Evolutionary conservation across 768 basidiomycete species (phyloP), one percentile per base, ranked within the genome.

Genomic region (Boletus subcaerulescens): DNA sequence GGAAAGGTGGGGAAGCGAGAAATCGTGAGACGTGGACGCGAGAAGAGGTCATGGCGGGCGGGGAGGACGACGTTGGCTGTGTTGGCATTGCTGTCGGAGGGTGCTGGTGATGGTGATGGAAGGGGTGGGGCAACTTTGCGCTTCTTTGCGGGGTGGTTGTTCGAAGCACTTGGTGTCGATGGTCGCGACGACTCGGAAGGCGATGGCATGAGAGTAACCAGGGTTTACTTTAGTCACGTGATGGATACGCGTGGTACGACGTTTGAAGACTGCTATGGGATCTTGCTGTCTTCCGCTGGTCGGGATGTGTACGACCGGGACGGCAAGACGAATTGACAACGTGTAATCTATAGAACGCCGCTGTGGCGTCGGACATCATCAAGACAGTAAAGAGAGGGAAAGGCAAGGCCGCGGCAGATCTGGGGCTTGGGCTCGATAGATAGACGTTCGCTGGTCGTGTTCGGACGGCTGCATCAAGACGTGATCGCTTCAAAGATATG

Each of bases 1-100:
- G 82, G 66, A 68, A 92, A 91, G 2, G 75, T 72, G 2, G 90
- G 90, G 26, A 84, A 86, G 24, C 90, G 86, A 48, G 88, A 89
- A 58, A 90, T 82, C 33, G 82, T 81, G 39, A 91, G 82, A 47
- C 83, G 83, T 2, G 85, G 86, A 24, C 89, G 80, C 5, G 83
- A 79, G 47, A 82, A 81, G 58, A 90, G 80, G 70, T 90, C 87
- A 56, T 84, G 79, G 31, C 85, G 84, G 13, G 82, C 80, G 15
- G 82, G 78, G 50, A 89, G 79, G 57, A 88, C 77, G 55, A 77
- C 72, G 56, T 77, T 79, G 53, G 74, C 78, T 18, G 67, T 39
- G 38, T 67, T 67, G n/a, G 60, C 11, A n/a, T 65, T 76, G 26
- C 73, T 68, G 56, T 86, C 84, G 53, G 81, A 81, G 24, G 85